Base-by-base conservation (phyloP, 1,284 basidiomycete species). In the Singerocomus rubriflavus region DNA sequence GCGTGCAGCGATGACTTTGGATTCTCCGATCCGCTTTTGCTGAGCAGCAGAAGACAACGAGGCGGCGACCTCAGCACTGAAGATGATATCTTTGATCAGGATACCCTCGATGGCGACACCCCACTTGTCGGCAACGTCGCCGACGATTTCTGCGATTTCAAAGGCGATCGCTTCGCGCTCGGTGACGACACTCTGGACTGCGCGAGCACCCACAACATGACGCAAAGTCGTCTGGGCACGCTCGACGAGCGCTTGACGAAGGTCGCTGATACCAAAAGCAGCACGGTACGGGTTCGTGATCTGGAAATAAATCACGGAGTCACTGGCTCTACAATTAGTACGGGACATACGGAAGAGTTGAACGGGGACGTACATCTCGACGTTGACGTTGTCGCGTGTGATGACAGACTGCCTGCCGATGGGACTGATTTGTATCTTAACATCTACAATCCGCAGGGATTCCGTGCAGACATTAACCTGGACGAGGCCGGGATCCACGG, bases 111-210 rank as follows among this genome's bases (percentile, higher is more conserved):
- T 93, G 31, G 88, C 80, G 41, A 98, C 94, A 71, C 95, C 95
- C 95, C 95, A 98, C 71, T 92, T 79, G 66, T 91, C 88, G 12
- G 89, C 88, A 44, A 91, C 79, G 67, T 94, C 81, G 46, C 88
- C 82, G 21, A 97, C 91, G 52, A 98, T 96, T 69, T 96, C 93
- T 42, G 92, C 93, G 50, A 98, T 95, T 71, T 98, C 95, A 63
- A 88, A 88, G 4, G 95, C 96, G 56, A 98, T 93, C 50, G 91
- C 93, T 66, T 98, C 96, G 57, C 96, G 90, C 72, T 98, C 95
- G n/a, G 86, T 86, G 54, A 91, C 85, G 46, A 92, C 87, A 61
- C 81, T 84, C 69, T 91, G 88, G 29, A 91, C 88, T 0, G 82
- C 85, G 37, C 93, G 87, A 9, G 91, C 91, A 59, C 94, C 94